These are phyloP conservation scores for Mycena leptocephala DNA, from an alignment of 768 basidiomycete genomes.

Conservation along the genomic window DNA sequence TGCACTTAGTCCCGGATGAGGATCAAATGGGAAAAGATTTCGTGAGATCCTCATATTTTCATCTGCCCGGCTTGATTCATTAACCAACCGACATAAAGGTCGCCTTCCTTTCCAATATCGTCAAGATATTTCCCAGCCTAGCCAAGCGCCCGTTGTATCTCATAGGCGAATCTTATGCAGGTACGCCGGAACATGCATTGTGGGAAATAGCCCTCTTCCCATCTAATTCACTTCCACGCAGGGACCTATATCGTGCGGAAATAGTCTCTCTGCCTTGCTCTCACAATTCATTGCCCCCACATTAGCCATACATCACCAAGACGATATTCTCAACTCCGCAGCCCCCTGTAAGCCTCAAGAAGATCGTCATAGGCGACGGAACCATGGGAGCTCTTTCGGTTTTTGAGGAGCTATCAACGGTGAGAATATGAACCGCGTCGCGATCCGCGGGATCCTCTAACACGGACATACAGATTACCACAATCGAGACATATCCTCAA, in stretches of 20 bases:
- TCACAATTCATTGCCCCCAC: too few species aligned
- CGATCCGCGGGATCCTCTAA: background rate
- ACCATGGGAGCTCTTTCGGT: conserved; percentile 65
- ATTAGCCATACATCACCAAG: conserved; percentile 78
- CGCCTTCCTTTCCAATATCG: conserved; percentile 79
- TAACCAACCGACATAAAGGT: conserved; percentile 62
- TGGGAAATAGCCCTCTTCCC: too few species aligned
- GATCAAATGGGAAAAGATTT: conserved; percentile 77
- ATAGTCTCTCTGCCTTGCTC: background rate
- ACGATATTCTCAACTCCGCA: conserved; percentile 73
- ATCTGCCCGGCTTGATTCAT: background rate
- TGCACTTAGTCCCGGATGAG: conserved; percentile 70
- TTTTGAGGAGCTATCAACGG: conserved; percentile 70
- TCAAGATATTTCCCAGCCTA: conserved; percentile 82
- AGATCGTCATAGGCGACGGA: conserved; percentile 82
- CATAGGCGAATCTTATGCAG: conserved; percentile 84
- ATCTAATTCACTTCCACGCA: too few species aligned
- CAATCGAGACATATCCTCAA: conserved; percentile 83
- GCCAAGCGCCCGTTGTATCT: conserved; percentile 78
- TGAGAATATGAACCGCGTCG: conserved; percentile 39
- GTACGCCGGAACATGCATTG: too few species aligned
- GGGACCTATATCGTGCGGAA: conserved; percentile 4
- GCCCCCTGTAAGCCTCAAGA: conserved; percentile 79
- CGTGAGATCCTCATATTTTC: conserved; percentile 43
- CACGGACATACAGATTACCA: conserved; percentile 58